Percentiles rank a stretch among this genome's conserved stretches.
These are phyloP conservation scores for Ganoderma sinense DNA, from an alignment of 1,284 basidiomycete species.

Conservation along the genomic window DNA sequence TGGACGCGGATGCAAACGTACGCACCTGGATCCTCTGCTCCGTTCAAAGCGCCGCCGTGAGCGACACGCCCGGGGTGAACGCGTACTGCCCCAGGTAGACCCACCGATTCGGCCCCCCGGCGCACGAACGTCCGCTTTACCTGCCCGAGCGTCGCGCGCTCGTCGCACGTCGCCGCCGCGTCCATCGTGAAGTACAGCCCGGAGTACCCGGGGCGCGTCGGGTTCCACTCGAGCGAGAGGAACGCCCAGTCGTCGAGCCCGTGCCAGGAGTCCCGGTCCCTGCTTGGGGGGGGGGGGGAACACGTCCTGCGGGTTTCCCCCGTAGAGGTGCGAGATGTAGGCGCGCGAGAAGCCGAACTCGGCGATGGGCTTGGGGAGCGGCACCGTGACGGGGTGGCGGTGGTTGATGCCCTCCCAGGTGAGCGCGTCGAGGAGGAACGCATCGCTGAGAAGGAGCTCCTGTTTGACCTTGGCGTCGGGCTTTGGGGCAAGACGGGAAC, in stretches of 20 bases:
- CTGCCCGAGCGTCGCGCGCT: not conserved
- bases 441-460: conserved; percentile 17
- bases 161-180: not conserved
- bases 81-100: conserved; percentile 18
- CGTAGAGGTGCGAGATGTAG: conserved; percentile 43
- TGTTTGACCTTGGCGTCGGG: conserved; percentile 22
- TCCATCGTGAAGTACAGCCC: conserved; percentile 7
- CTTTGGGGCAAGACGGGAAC: not conserved
- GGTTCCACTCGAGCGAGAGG: conserved; percentile 14
- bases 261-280: conserved; percentile 13
- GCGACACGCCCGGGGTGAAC: not conserved
- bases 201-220: conserved; percentile 12
- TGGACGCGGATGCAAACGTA: not conserved
- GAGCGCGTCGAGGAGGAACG: conserved; percentile 14
- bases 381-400: conserved; percentile 20
- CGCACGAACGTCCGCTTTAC: conserved; percentile 10
- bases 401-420: conserved; percentile 18
- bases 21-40: conserved; percentile 1
- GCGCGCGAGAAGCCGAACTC: conserved; percentile 31
- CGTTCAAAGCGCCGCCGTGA: conserved; percentile 6
- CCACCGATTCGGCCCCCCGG: not conserved
- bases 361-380: conserved; percentile 16
- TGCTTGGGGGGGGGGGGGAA: conserved; percentile 30
- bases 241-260: conserved; percentile 19
- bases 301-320: conserved; percentile 40